These are phyloP conservation scores for Leccinellum luteum DNA, from an alignment of 768 basidiomycete species.

Conservation along the genomic window DNA sequence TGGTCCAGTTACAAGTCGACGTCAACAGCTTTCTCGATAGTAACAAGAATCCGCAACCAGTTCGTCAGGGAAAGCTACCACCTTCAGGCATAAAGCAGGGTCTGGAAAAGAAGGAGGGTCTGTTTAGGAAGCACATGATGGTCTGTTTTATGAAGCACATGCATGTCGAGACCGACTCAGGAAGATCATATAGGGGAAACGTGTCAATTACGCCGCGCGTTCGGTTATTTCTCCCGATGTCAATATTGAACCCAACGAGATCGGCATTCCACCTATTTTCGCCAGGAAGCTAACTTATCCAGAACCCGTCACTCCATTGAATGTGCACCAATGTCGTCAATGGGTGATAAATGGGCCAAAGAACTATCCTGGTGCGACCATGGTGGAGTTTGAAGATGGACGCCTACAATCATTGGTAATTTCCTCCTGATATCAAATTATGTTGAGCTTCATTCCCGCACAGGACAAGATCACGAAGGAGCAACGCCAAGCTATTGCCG, in stretches of 20 bases:
- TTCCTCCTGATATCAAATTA: neutral
- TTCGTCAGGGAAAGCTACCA: slow-evolving; percentile 85
- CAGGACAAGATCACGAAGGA: slow-evolving; percentile 86
- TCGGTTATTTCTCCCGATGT: slow-evolving; percentile 99
- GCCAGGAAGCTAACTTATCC: slow-evolving; percentile 96
- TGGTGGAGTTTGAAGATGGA: slow-evolving; percentile 96
- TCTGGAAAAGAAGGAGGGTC: slow-evolving; percentile 96
- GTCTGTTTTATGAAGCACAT: slow-evolving; percentile 40
- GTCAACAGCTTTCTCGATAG: slow-evolving; percentile 98
- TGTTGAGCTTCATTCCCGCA: slow-evolving; percentile 2
- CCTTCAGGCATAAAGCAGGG: slow-evolving; percentile 95
- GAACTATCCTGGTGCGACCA: slow-evolving; percentile 87
- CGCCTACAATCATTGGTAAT: slow-evolving; percentile 75
- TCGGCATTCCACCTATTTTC: slow-evolving; percentile 96
- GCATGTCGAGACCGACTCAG: neutral
- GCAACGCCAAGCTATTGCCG: slow-evolving; percentile 92
- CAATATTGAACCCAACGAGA: slow-evolving; percentile 98
- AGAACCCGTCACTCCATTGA: slow-evolving; percentile 91
- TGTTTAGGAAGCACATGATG: slow-evolving; percentile 99
- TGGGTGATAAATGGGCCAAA: slow-evolving; percentile 89
- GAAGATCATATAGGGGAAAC: slow-evolving; percentile 72
- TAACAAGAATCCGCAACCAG: slow-evolving; percentile 86
- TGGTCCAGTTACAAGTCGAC: slow-evolving; percentile 89
- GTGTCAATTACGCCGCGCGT: slow-evolving; percentile 98
- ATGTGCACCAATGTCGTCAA: slow-evolving; percentile 84